Base-by-base conservation (phyloP, 306 rosid species). In the Rosa rugosa region DNA sequence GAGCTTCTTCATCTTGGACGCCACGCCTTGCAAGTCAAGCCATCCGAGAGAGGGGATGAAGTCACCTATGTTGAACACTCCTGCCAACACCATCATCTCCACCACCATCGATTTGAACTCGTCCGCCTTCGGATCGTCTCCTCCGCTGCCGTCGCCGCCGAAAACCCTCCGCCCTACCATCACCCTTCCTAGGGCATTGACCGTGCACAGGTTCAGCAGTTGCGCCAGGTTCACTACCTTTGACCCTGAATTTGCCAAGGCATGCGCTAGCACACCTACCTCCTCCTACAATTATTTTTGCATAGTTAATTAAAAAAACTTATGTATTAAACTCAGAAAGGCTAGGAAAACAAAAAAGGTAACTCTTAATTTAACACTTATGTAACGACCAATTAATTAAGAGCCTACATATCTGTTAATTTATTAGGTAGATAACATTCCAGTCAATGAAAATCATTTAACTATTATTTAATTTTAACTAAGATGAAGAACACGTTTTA, bases 51-150 rank as follows among this genome's bases (percentile, higher is more conserved):
- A 62, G 2, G 98, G 97, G 46, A 92, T 69, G 45, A 90, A 94
- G 74, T 94, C 97, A 0, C 97, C 91, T 0, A 92, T 76, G 82
- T 92, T 88, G 78, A 90, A 83, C 77, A 82, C 89, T 17, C 98
- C 97, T 0, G 89, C 83, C 45, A 94, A 65, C 4, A 76, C 86
- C 98, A 94, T 89, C 54, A 87, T 70, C 51, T 92, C 94, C 76
- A 87, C 81, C 51, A 90, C 94, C 93, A 92, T 92, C 0, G 84
- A 81, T 70, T 90, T 90, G 77, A 92, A 94, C 73, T 83, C 94
- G 27, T 90, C 89, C 0, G 97, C 93, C 49, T 79, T 83, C 0
- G 84, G 77, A 49, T 90, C 97, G 2, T 75, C 81, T 11, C 63
- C 70, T 1, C 81, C 86, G 4, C 62, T 81, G 0, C 90, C 89